Conservation (phyloP, 2,329 filamentous ascomycete species). For the Zasmidium angulare region DNA sequence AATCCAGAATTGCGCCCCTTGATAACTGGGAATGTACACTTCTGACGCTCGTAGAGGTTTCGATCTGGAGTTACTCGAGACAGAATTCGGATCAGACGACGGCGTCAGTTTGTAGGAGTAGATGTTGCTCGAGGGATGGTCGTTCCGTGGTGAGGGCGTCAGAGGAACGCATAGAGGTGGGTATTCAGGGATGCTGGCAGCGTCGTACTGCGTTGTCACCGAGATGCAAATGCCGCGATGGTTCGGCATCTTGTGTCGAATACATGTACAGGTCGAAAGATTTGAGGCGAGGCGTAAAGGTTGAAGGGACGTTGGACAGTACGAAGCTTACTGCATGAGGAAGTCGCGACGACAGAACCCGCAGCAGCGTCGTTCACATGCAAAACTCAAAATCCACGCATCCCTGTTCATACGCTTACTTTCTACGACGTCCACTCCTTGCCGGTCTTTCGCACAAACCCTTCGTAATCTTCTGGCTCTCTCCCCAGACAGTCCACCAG, state of each 20-base stretch:
- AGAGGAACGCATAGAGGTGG: constrained; percentile 25
- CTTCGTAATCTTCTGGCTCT: constrained; percentile 14
- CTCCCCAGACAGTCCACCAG: constrained; percentile 15
- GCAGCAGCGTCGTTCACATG: no score
- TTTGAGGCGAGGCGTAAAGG: no score
- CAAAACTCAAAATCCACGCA: neutral
- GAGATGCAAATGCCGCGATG: constrained; percentile 40
- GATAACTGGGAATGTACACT: constrained; percentile 23
- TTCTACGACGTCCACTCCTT: constrained; percentile 3
- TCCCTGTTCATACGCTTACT: no score
- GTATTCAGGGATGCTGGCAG: constrained; percentile 41
- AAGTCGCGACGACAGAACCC: constrained; percentile 9
- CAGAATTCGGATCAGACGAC: neutral
- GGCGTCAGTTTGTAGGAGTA: constrained; percentile 4
- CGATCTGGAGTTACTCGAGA: neutral
- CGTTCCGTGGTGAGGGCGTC: constrained; percentile 11
- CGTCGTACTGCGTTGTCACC: constrained; percentile 45
- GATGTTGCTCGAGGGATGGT: constrained; percentile 26
- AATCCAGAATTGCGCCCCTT: constrained; percentile 43
- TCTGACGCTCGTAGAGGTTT: neutral
- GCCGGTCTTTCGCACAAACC: constrained; percentile 10
- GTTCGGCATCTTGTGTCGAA: constrained; percentile 29
- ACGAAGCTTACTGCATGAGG: neutral
- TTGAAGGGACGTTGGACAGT: neutral
- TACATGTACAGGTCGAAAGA: no score